A percentile compares a stretch with the other conserved stretches of the same genome.
These are phyloP conservation scores for Penicillium nordicum DNA, from an alignment of 2,329 filamentous ascomycete species.

Conservation along the genomic window DNA sequence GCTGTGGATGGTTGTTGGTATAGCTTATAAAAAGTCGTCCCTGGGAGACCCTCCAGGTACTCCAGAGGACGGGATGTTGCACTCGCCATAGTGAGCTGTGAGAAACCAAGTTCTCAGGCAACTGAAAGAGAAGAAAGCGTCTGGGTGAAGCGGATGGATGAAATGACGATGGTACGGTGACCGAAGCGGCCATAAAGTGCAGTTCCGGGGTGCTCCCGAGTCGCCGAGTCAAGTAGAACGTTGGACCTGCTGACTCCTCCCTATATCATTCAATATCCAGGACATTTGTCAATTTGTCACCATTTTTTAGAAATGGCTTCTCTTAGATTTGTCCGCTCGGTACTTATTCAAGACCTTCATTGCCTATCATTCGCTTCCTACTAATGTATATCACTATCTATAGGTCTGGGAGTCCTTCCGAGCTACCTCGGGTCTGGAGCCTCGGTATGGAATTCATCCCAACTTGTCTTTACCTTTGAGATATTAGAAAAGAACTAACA, in stretches of 20 bases:
- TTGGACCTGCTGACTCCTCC: not conserved
- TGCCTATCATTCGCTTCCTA: not conserved
- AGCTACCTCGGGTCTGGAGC: conserved; percentile 80
- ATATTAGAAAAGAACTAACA: conserved; percentile 8
- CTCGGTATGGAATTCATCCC: conserved; percentile 58
- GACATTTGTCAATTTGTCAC: not conserved
- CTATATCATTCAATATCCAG: not conserved
- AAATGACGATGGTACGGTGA: conserved; percentile 23
- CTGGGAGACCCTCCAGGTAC: conserved; percentile 87
- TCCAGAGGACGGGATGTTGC: conserved; percentile 67
- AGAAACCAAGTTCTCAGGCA: conserved; percentile 24
- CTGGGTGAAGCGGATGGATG: conserved; percentile 11
- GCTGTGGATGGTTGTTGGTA: conserved; percentile 96
- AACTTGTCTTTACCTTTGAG: not conserved
- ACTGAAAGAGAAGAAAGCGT: conserved; percentile 12
- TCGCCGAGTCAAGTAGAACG: conserved; percentile 7
- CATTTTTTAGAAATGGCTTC: conserved; percentile 47
- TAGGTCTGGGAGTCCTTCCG: conserved; percentile 85
- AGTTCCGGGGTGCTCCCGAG: conserved; percentile 19
- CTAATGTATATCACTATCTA: conserved; percentile 18
- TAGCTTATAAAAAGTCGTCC: conserved; percentile 82
- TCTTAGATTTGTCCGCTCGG: conserved; percentile 62
- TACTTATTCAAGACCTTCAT: conserved; percentile 35
- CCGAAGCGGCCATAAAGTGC: conserved; percentile 29
- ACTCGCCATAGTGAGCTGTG: conserved; percentile 48